Evolutionary conservation across 23 red algal genomes (phyloP).

Genomic region (Gracilaria gracilis): DNA sequence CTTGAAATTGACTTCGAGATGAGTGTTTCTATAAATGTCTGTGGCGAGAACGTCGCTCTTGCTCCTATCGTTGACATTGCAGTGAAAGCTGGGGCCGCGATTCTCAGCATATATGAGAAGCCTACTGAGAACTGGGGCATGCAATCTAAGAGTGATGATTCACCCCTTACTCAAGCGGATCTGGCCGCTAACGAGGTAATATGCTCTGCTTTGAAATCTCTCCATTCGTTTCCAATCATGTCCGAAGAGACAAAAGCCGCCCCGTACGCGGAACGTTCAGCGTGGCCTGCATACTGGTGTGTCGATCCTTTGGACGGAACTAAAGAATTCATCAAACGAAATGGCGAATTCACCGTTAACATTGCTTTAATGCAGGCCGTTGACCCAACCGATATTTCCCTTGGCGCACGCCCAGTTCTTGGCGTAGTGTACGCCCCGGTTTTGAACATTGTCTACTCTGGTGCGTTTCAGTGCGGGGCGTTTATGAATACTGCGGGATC

Average conservation of each 20-base stretch:
- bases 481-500: slow-evolving; percentile 35
- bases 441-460: slow-evolving; percentile 56
- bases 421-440: slow-evolving; percentile 81
- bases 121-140: slow-evolving; percentile 56
- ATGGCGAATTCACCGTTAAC: slow-evolving; percentile 89
- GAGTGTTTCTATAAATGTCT: slow-evolving; percentile 21
- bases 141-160: slow-evolving; percentile 77
- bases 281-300: slow-evolving; percentile 83
- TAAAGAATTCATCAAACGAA: slow-evolving; percentile 89
- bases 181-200: slow-evolving; percentile 78
- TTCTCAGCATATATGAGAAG: slow-evolving; percentile 77
- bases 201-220: slow-evolving; percentile 37
- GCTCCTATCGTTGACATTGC: slow-evolving; percentile 56
- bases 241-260: slow-evolving; percentile 76
- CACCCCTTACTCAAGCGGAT: slow-evolving; percentile 81
- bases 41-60: slow-evolving; percentile 29
- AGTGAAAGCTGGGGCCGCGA: slow-evolving; percentile 62
- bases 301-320: slow-evolving; percentile 88
- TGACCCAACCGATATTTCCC: slow-evolving; percentile 4
- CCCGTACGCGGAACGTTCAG: slow-evolving; percentile 20
- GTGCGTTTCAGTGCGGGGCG: slow-evolving; percentile 50
- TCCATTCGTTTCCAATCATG: slow-evolving; percentile 77
- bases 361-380: slow-evolving; percentile 80
- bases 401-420: slow-evolving; percentile 66
- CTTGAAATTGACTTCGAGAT: not conserved